Evolutionary conservation across 2,329 filamentous ascomycete genomes (phyloP).

Genomic region (Fusarium sp.): DNA sequence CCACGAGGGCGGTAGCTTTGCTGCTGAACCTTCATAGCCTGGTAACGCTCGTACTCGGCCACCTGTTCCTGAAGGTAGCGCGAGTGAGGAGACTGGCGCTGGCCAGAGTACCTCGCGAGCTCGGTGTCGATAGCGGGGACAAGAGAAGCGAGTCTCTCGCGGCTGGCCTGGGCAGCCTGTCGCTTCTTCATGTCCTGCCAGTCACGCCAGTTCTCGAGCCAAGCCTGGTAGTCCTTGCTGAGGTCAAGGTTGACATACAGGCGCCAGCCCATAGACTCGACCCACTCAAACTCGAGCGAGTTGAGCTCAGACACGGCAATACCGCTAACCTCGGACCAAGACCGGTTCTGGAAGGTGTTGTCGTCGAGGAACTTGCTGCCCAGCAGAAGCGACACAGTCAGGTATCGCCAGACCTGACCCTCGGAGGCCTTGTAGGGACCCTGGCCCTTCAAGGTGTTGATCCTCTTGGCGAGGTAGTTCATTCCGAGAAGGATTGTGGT

Average conservation of each 20-base stretch:
- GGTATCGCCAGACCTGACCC: constrained; percentile 86
- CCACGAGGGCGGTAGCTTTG: constrained; percentile 55
- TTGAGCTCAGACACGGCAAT: constrained; percentile 89
- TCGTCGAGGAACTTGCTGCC: constrained; percentile 97
- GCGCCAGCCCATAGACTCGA: constrained; percentile 83
- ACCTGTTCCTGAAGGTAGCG: constrained; percentile 67
- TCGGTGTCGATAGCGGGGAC: constrained; percentile 62
- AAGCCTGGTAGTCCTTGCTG: constrained; percentile 76
- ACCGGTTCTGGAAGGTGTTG: constrained; percentile 97
- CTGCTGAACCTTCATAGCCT: constrained; percentile 58
- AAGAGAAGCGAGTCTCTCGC: constrained; percentile 63
- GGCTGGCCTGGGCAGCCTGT: constrained; percentile 59
- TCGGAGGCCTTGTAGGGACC: constrained; percentile 69
- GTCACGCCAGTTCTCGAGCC: constrained; percentile 70
- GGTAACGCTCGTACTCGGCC: constrained; percentile 64
- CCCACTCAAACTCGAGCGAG: constrained; percentile 87
- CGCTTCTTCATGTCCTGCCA: constrained; percentile 69
- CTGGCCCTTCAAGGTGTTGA: constrained; percentile 76
- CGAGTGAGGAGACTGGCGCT: constrained; percentile 53
- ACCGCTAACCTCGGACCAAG: constrained; percentile 94
- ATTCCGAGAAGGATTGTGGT: constrained; percentile 92
- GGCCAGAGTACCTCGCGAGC: constrained; percentile 53
- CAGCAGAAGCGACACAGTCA: constrained; percentile 85
- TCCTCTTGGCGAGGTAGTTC: constrained; percentile 87
- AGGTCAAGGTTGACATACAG: constrained; percentile 88